A percentile compares a stretch with the other conserved stretches of the same genome.
Evolutionary conservation across 2,329 filamentous ascomycete species (phyloP).

Genomic region (Cordyceps pruinosa): DNA sequence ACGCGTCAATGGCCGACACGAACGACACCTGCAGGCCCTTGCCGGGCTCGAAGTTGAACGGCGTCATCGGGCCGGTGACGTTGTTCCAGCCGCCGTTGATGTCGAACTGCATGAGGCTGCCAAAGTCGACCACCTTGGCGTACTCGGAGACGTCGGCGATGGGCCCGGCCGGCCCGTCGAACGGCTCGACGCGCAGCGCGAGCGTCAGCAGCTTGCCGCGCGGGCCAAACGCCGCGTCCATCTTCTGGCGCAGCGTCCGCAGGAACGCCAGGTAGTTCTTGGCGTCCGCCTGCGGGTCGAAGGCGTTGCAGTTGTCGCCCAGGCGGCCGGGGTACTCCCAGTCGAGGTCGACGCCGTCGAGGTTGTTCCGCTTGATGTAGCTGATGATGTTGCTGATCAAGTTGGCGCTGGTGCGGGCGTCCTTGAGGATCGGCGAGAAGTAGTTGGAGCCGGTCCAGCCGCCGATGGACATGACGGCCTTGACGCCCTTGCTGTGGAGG

Average conservation of each 20-base stretch:
- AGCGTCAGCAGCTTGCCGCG: slow-evolving; percentile 7
- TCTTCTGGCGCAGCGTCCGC: background rate
- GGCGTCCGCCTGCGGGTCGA: slow-evolving; percentile 1
- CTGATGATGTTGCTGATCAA: slow-evolving; percentile 1
- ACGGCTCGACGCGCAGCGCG: slow-evolving; percentile 8
- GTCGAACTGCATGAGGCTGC: slow-evolving; percentile 13
- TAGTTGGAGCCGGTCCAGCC: slow-evolving; percentile 10
- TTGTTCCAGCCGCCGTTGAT: slow-evolving; percentile 12
- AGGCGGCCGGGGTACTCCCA: slow-evolving; percentile 10
- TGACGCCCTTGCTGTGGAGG: slow-evolving; percentile 8
- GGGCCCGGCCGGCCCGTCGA: slow-evolving; percentile 10
- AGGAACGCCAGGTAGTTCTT: background rate
- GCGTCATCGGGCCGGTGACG: slow-evolving; percentile 8
- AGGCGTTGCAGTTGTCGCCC: slow-evolving; percentile 5
- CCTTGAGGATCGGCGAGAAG: slow-evolving; percentile 9
- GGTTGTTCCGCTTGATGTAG: background rate
- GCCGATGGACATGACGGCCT: slow-evolving; percentile 12
- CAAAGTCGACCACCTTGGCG: slow-evolving; percentile 3
- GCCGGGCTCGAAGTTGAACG: slow-evolving; percentile 8
- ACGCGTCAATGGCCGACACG: slow-evolving; percentile 6
- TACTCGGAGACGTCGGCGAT: slow-evolving; percentile 1
- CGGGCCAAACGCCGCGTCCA: background rate
- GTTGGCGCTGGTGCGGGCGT: background rate
- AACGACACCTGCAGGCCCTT: slow-evolving; percentile 9
- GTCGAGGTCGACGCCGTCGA: background rate